Base-by-base conservation (phyloP, 2,329 filamentous ascomycete species). In the Phaeophleospora eucalypticola region DNA sequence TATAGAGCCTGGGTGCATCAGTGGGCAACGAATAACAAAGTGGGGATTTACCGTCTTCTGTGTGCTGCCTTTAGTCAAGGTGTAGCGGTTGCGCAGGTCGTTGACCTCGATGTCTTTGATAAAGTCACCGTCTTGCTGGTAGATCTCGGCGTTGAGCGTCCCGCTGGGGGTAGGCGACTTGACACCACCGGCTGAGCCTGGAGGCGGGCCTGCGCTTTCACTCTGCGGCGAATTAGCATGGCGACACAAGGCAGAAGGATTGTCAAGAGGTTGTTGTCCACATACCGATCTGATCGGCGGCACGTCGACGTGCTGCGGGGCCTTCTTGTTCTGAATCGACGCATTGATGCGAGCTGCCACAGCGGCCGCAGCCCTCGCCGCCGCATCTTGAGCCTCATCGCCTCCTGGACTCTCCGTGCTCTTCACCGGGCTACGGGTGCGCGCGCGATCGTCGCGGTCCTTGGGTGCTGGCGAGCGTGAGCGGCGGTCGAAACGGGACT, bases 81-180 rank as follows among this genome's bases (percentile, higher is more conserved):
- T 86, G 71, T 98, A 98, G 61, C 91, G 87, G 68, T 97, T 98
- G 56, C 91, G 86, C 64, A 97, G 74, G 71, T 97, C 91, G 70
- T 98, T 98, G 75, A 98, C 89, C 75, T 97, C 93, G 65, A 98
- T 95, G 65, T 98, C 93, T 71, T 94, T 93, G 72, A 98, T 97
- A 68, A 87, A 97, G 71, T 98, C 93, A 62, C 93, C 93, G 67
- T 97, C 93, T 52, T 90, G 86, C 60, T 95, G 86, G 66, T 97
- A 97, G 67, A 95, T 86, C 63, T 94, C 89, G 61, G 85, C 83
- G 62, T 91, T 89, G 68, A 94, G 78, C 51, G 81, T 81, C 34
- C 76, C 75, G 16, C 71, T 69, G 16, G 67, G 67, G 17, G 70
- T 73, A 16, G 78, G 72, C 38, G 81, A 79, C 65, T 80, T 80